Evolutionary conservation across 345 rosid genomes (phyloP).

Genomic region (Lenwebbia sp.): DNA sequence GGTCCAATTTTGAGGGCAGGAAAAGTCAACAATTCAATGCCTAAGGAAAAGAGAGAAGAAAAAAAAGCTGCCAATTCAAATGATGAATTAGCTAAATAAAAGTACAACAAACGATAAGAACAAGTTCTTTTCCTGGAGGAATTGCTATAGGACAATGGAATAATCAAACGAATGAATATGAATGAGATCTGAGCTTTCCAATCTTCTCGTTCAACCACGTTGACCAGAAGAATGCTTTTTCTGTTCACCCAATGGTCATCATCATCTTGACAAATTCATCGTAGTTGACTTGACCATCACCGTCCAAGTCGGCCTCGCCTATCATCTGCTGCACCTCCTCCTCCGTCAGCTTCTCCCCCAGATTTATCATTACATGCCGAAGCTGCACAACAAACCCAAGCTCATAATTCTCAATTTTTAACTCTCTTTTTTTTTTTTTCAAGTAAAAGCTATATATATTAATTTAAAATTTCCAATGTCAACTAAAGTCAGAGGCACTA

Average conservation of each 20-base stretch:
- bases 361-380: constrained; percentile 13
- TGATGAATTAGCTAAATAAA: background rate
- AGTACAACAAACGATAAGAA: background rate
- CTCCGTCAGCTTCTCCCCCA: constrained; percentile 14
- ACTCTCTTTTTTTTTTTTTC: too few species aligned
- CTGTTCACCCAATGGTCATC: constrained; percentile 1
- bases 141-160: background rate
- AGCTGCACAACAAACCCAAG: background rate
- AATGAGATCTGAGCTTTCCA: background rate
- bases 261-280: constrained; percentile 15
- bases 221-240: background rate
- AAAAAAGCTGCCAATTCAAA: background rate
- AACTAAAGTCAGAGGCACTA: background rate
- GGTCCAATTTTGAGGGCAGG: background rate
- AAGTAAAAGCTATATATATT: background rate
- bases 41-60: background rate
- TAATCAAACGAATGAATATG: background rate
- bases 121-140: background rate
- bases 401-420: background rate
- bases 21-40: background rate
- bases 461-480: background rate
- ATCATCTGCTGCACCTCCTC: constrained; percentile 17
- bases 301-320: constrained; percentile 13
- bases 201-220: background rate
- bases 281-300: constrained; percentile 14